Base-by-base conservation (phyloP, 176 grass and related monocot genomes). In the Triticum timopheevii region DNA sequence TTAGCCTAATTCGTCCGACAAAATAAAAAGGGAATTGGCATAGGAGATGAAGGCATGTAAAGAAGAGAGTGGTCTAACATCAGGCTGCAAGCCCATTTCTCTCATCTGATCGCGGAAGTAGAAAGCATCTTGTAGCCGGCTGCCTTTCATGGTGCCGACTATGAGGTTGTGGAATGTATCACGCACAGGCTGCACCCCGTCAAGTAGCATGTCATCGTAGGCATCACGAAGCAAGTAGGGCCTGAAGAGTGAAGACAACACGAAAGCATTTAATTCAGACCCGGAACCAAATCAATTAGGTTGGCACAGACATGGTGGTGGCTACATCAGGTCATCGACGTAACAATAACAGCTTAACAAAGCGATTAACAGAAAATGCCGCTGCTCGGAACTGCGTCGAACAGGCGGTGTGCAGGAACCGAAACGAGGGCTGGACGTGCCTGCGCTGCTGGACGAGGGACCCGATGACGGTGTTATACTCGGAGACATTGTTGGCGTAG, bases 31-130 rank as follows among this genome's bases (percentile, higher is more conserved):
- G 69, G 25, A 68, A 88, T 81, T 13, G 4, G 2, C 69, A 70
- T 3, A 56, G 54, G 75, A 73, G 63, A 85, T 28, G 23, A 80
- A 19, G n/a, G 12, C 69, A 77, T 74, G 62, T 19, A 78, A 84
- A 75, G 6, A 76, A 85, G 87, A 34, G 50, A 84, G 66, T 39
- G 19, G 31, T 81, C 84, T 64, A 62, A 98, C 97, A 93, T 98
- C 97, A 86, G 94, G 97, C 20, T 88, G 84, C 80, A 98, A 80
- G 52, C 97, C 97, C 92, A 93, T 96, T 73, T 90, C 78, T 91
- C 91, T 98, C 97, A 98, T 98, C 89, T 96, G 93, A 65, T 98
- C 92, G 36, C 83, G 92, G 82, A 98, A 98, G 89, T 96, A 98
- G 66, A 98, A 92, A 7, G 97, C 93, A 81, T 98, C 97, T 68